Conservation (phyloP, 1,284 basidiomycete species). For the Rhodotorula sp. region DNA sequence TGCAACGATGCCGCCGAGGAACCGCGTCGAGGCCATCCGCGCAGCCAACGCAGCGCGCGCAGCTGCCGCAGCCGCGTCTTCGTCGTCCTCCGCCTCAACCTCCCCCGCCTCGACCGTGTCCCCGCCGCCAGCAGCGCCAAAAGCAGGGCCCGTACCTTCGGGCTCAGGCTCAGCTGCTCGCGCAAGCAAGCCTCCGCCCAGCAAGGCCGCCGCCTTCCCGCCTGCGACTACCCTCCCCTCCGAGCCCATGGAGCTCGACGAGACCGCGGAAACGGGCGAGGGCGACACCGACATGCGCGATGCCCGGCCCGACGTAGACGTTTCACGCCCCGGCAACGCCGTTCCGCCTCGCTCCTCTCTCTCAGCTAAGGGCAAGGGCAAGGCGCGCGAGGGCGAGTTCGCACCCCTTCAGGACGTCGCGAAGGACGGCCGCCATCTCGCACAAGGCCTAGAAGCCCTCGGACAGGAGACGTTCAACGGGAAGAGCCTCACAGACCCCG, state of each 20-base stretch:
- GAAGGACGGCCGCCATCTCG: slow-evolving; percentile 22
- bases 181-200: background rate
- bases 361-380: slow-evolving; percentile 28
- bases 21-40: background rate
- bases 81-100: background rate
- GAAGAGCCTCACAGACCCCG: slow-evolving; percentile 54
- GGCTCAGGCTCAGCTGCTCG: background rate
- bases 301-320: background rate
- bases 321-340: background rate
- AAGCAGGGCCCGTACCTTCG: background rate
- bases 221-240: slow-evolving; percentile 35
- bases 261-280: slow-evolving; percentile 25
- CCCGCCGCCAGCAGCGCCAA: background rate
- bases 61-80: background rate
- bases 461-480: slow-evolving; percentile 50
- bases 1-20: background rate
- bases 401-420: slow-evolving; percentile 30
- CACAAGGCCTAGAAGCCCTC: slow-evolving; percentile 42
- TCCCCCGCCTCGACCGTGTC: background rate
- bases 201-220: slow-evolving; percentile 9
- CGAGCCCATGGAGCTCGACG: slow-evolving; percentile 42
- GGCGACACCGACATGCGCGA: slow-evolving; percentile 33
- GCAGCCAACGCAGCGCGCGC: background rate
- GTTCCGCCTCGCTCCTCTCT: background rate
- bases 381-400: slow-evolving; percentile 2